phyloP scores from a whole-genome alignment of 306 rosid genomes.

The Prunus salicina region DNA sequence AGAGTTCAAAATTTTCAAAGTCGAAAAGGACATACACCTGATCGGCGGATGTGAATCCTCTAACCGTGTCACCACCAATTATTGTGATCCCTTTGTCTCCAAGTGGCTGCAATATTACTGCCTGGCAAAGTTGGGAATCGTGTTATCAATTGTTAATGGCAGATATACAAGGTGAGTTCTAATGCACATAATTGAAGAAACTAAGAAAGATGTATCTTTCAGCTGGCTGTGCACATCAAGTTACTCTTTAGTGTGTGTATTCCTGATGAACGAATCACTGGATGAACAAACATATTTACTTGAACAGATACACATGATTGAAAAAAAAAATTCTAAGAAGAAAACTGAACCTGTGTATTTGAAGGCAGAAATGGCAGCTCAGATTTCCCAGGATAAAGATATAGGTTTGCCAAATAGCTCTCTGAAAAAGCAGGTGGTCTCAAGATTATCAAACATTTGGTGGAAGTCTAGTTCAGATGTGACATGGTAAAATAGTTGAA shows the following conservation, averaged over 20 bases:
- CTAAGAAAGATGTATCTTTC: background rate
- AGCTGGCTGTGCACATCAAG: background rate
- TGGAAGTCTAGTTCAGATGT: constrained; percentile 11
- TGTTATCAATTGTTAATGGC: background rate
- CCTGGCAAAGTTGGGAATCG: constrained; percentile 46
- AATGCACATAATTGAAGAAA: background rate
- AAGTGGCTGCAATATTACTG: constrained; percentile 94
- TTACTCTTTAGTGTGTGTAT: background rate
- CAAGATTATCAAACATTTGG: constrained; percentile 13
- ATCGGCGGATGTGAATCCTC: constrained; percentile 85
- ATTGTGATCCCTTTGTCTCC: constrained; percentile 85
- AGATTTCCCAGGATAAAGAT: constrained; percentile 89
- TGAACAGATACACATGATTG: background rate
- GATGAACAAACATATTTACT: background rate
- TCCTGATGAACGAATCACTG: background rate
- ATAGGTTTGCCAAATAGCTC: constrained; percentile 88
- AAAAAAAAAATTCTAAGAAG: background rate
- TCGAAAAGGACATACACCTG: constrained; percentile 46
- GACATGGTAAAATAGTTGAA: constrained; percentile 5
- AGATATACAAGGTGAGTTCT: background rate
- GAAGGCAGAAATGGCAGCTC: constrained; percentile 89
- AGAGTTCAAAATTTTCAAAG: background rate
- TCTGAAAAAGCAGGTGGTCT: constrained; percentile 40
- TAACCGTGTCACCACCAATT: constrained; percentile 83
- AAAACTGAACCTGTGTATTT: constrained; percentile 71